Conservation (phyloP, 2,329 filamentous ascomycete genomes). For the Exophiala spinifera region DNA sequence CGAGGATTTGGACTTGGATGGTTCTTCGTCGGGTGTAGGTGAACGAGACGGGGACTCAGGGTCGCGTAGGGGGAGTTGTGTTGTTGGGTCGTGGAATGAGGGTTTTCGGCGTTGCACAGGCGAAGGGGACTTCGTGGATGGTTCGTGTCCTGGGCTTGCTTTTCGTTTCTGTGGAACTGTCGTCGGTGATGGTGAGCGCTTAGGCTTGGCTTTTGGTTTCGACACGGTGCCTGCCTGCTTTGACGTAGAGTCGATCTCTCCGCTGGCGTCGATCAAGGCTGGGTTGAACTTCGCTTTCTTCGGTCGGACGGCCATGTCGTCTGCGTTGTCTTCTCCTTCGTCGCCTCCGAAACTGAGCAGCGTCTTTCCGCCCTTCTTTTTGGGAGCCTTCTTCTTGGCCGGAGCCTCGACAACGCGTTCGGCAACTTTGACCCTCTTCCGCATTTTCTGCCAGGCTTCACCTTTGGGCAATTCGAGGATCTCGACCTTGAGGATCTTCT, state of each 20-base stretch:
- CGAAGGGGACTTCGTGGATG: slow-evolving; percentile 18
- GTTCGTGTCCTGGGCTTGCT: slow-evolving; percentile 11
- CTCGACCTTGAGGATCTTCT: slow-evolving; percentile 61
- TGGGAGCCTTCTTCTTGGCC: slow-evolving; percentile 36
- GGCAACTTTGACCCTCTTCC: slow-evolving; percentile 40
- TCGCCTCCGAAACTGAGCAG: slow-evolving; percentile 48
- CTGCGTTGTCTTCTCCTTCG: slow-evolving; percentile 37
- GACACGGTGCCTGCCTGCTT: slow-evolving; percentile 4
- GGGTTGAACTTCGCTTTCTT: slow-evolving; percentile 51
- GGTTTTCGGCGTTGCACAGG: slow-evolving; percentile 33
- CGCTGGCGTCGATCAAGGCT: slow-evolving; percentile 37
- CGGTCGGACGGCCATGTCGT: slow-evolving; percentile 36
- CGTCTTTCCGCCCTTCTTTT: slow-evolving; percentile 42
- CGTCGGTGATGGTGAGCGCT: slow-evolving; percentile 34
- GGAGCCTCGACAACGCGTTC: slow-evolving; percentile 27
- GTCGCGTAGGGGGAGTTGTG: slow-evolving; percentile 45
- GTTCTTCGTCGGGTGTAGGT: slow-evolving; percentile 32
- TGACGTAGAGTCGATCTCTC: slow-evolving; percentile 13
- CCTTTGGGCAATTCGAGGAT: slow-evolving; percentile 46
- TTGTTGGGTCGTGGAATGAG: slow-evolving; percentile 41
- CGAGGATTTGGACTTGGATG: slow-evolving; percentile 31
- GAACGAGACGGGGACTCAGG: slow-evolving; percentile 41
- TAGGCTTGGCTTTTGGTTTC: slow-evolving; percentile 11
- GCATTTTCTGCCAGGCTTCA: slow-evolving; percentile 37
- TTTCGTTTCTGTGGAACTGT: slow-evolving; percentile 24